Conservation (phyloP, 2,329 filamentous ascomycete species). For the Colletotrichum kahawae region DNA sequence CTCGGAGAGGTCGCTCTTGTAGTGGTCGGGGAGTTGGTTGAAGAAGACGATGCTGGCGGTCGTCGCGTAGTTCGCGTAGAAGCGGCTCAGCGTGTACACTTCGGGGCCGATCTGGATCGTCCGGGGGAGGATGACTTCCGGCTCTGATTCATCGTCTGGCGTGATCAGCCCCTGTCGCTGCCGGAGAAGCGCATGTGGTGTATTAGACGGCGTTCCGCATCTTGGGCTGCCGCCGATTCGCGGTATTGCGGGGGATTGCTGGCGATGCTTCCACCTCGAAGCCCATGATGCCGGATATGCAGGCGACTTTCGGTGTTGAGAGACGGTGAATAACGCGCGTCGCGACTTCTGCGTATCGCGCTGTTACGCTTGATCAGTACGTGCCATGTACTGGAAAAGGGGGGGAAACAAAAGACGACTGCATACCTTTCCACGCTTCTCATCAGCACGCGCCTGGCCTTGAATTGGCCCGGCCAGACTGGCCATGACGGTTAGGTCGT, state of each 20-base stretch:
- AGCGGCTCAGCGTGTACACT: background rate
- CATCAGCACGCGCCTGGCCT: background rate
- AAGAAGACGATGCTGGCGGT: background rate
- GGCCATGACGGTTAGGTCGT: slow-evolving; percentile 2
- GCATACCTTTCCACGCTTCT: slow-evolving; percentile 1
- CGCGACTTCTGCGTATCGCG: background rate
- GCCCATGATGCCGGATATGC: background rate
- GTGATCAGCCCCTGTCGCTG: background rate
- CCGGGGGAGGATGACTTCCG: background rate
- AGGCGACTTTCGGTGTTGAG: background rate
- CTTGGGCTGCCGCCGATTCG: background rate
- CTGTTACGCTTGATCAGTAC: background rate
- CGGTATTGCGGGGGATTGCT: background rate
- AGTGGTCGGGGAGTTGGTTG: background rate
- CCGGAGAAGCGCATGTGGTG: background rate
- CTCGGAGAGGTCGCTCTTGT: background rate
- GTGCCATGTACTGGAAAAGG: background rate
- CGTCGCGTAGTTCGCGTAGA: background rate
- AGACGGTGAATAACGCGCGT: background rate
- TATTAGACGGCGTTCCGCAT: background rate
- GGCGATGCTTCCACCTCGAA: slow-evolving; percentile 2
- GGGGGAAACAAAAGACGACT: background rate
- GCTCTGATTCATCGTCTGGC: background rate
- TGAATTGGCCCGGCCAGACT: background rate
- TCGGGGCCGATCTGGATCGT: background rate